Evolutionary conservation across 805 yeast species (phyloP), one percentile per base, ranked within the genome.

Genomic region (Kregervanrija fluxuum): DNA sequence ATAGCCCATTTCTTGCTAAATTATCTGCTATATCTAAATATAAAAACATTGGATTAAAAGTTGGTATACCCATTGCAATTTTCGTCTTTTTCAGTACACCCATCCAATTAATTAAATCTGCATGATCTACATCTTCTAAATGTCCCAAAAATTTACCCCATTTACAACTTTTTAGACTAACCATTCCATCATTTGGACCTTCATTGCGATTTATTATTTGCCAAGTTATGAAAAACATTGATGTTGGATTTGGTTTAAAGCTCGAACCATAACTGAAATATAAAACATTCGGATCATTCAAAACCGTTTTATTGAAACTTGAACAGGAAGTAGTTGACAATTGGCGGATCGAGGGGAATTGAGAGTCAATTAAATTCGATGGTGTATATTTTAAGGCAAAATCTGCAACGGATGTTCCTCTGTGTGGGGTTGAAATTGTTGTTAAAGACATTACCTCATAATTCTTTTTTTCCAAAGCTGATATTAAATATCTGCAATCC

Each of bases 81-180:
- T 55, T 59, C 35, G 48, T 61, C 45, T 54, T 70, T 47, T 76
- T 72, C 3, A 74, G 46, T 3, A 70, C 57, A 54, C 80, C 82
- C 40, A 81, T 75, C 95, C 95, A 83, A 57, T 89, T 90, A 41
- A 89, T 86, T 47, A 88, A 66, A 60, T 90, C 96, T 48, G 87
- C 67, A 64, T 89, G 97, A 62, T 89, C 96, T 3, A 84, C 87
- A 50, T 80, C 74, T 35, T 77, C 77, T 33, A 90, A 60, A 0
- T 93, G 85, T 0, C 96, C 97, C 51, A 80, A 59, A 61, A 85
- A 86, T 38, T 77, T 65, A 0, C 96, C 96, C 96, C 96, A 89
- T 54, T 74, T 75, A 1, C 95, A 68, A 47, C 93, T 84, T 34
- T 70, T 66, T 2, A 87, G 82, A 48, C 91, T 82, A 2, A 89